Conservation (phyloP, 179 eudicot genomes). For the Sideroxylon spinosum region DNA sequence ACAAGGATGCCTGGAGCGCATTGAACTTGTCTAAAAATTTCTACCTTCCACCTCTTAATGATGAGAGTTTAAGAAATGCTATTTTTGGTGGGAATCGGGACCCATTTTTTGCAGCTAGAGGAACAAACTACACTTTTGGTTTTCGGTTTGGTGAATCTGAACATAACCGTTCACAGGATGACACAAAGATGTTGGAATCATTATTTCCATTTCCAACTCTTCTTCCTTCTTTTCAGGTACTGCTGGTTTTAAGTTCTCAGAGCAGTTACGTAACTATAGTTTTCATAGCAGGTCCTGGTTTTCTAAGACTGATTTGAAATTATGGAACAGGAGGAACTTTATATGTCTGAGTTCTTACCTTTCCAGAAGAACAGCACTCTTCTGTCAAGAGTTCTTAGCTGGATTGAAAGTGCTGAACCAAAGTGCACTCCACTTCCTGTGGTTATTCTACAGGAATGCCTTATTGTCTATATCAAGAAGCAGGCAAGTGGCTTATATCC, state of each 20-base stretch:
- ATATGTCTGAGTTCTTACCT: constrained; percentile 76
- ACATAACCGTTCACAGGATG: constrained; percentile 45
- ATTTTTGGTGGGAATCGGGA: constrained; percentile 36
- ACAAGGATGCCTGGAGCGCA: constrained; percentile 45
- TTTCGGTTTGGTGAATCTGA: constrained; percentile 65
- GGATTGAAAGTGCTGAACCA: constrained; percentile 69
- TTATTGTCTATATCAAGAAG: constrained; percentile 66
- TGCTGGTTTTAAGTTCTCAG: not conserved
- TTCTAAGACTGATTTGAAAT: constrained; percentile 6
- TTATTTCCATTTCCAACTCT: constrained; percentile 85
- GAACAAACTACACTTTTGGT: constrained; percentile 56
- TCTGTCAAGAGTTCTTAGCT: constrained; percentile 64
- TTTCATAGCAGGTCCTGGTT: constrained; percentile 4
- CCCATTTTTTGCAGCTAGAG: constrained; percentile 29
- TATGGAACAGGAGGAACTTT: constrained; percentile 64
- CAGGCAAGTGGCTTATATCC: constrained; percentile 43
- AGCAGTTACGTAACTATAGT: constrained; percentile 11
- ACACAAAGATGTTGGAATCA: constrained; percentile 43
- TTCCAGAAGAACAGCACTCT: constrained; percentile 85
- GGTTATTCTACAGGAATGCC: constrained; percentile 86
- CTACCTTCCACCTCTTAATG: constrained; percentile 78
- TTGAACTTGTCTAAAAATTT: constrained; percentile 58
- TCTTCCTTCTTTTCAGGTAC: constrained; percentile 80
- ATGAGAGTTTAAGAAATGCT: constrained; percentile 61
- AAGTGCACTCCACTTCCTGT: constrained; percentile 68